Percentiles rank a stretch among this genome's conserved stretches.
phyloP scores from a whole-genome alignment of 2,329 filamentous ascomycete species.

The Microcyclospora tardicrescens region DNA sequence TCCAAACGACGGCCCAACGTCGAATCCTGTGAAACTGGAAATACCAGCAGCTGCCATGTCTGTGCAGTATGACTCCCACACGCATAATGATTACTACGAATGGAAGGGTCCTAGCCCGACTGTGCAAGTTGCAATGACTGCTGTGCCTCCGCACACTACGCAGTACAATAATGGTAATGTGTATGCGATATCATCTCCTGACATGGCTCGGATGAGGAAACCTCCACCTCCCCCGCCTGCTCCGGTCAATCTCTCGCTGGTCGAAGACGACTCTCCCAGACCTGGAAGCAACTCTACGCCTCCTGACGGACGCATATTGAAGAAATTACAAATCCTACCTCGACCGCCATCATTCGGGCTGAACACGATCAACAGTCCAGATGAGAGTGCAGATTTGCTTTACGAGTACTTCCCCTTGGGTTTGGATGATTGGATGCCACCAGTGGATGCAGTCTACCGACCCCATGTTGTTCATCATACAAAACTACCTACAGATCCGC shows the following conservation, averaged over 20 bases:
- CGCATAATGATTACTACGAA: constrained; percentile 30
- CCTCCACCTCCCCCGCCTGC: constrained; percentile 28
- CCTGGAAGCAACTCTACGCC: constrained; percentile 10
- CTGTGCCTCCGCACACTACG: constrained; percentile 23
- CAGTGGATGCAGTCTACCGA: constrained; percentile 77
- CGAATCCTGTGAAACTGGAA: constrained; percentile 19
- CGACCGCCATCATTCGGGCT: constrained; percentile 34
- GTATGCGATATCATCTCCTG: constrained; percentile 36
- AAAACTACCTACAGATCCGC: constrained; percentile 35
- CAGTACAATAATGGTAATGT: constrained; percentile 7
- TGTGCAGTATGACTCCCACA: constrained; percentile 26
- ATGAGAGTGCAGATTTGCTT: constrained; percentile 68
- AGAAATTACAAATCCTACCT: constrained; percentile 20
- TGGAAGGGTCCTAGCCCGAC: constrained; percentile 25
- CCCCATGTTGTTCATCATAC: constrained; percentile 92
- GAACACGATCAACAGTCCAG: constrained; percentile 45
- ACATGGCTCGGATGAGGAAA: constrained; percentile 31
- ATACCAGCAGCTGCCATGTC: constrained; percentile 26
- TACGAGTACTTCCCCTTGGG: constrained; percentile 94
- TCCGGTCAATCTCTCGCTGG: constrained; percentile 43
- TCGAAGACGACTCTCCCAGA: constrained; percentile 40
- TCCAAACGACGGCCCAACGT: constrained; percentile 17
- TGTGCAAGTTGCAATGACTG: constrained; percentile 27
- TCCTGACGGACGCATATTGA: constrained; percentile 11
- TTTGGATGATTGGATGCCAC: constrained; percentile 84